These are phyloP conservation scores for Daedalea quercina DNA, from an alignment of 768 basidiomycete species.

Conservation along the genomic window DNA sequence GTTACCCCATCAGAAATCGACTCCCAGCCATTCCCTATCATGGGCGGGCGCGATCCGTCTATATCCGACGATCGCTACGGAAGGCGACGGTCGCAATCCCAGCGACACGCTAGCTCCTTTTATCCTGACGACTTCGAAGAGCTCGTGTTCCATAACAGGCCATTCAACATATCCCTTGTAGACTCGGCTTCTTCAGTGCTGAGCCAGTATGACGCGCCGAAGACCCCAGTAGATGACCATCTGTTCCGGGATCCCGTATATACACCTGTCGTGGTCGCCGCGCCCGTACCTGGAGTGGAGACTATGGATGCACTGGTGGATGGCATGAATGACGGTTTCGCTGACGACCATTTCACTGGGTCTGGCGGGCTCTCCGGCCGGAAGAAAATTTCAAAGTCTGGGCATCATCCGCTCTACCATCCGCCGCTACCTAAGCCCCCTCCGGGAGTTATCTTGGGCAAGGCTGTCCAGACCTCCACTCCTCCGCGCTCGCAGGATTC, in stretches of 20 bases:
- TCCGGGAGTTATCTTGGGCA: slow-evolving; percentile 67
- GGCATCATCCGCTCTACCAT: slow-evolving; percentile 71
- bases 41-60: neutral
- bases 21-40: slow-evolving; percentile 10
- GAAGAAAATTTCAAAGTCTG: slow-evolving; percentile 48
- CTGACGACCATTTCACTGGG: slow-evolving; percentile 45
- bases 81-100: slow-evolving; percentile 10
- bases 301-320: slow-evolving; percentile 86
- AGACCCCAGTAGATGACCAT: slow-evolving; percentile 57
- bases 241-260: slow-evolving; percentile 21
- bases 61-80: neutral
- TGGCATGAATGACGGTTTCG: slow-evolving; percentile 63
- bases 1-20: neutral
- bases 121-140: neutral
- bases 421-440: slow-evolving; percentile 82
- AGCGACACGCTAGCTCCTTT: slow-evolving; percentile 9
- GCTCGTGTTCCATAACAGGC: slow-evolving; percentile 3
- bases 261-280: slow-evolving; percentile 58
- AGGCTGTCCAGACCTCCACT: slow-evolving; percentile 23
- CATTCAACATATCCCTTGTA: slow-evolving; percentile 34
- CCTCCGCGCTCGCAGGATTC: slow-evolving; percentile 34
- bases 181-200: slow-evolving; percentile 64
- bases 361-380: slow-evolving; percentile 36
- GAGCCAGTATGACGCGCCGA: slow-evolving; percentile 58
- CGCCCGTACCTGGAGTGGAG: slow-evolving; percentile 74